Base-by-base conservation (phyloP, 352 stramenopile species). In the Globisporangium echinulatum region DNA sequence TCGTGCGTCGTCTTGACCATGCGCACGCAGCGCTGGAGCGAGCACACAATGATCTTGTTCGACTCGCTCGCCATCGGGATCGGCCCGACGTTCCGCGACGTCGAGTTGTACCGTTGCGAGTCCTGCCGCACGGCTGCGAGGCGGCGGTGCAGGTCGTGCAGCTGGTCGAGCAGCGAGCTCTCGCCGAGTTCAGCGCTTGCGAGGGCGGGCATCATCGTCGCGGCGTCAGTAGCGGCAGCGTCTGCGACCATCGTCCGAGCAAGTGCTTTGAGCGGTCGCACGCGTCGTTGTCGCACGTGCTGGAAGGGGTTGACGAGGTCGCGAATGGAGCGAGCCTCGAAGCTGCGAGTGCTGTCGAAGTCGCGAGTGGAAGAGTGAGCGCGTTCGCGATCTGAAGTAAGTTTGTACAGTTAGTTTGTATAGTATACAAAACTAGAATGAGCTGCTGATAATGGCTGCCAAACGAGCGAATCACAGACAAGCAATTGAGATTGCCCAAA, bases 1-100 rank as follows among this genome's bases (percentile, higher is more conserved):
- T 85, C 82, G 40, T 82, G 69, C 37, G 69, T 64, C 50, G 82
- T 87, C 66, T 87, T 87, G 51, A 81, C 59, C 82, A 91, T 89
- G 17, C 79, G 82, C 65, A 91, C 79, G 49, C 82, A 91, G 51
- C 79, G 79, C 11, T 70, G 79, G 49, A 89, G 65, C 8, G 72
- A 85, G 57, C 74, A 85, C 38, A 91, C 79, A 50, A 91, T 83
- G 64, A 91, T 91, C 68, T 91, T 88, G 76, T 89, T 89, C 39
- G 60, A 77, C 66, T 88, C 82, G 58, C 69, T 79, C 17, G 82
- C 82, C 79, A 91, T 89, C 25, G 82, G 82, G 47, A 91, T 73
- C 0, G 82, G 82, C 11, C 82, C 82, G 25, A 80, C 52, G 54
- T 83, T 85, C 66, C 79, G 77, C 54, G 79, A 67, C 43, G 77